Base-by-base conservation (phyloP, 352 stramenopile species). In the Thraustochytrium sp. region DNA sequence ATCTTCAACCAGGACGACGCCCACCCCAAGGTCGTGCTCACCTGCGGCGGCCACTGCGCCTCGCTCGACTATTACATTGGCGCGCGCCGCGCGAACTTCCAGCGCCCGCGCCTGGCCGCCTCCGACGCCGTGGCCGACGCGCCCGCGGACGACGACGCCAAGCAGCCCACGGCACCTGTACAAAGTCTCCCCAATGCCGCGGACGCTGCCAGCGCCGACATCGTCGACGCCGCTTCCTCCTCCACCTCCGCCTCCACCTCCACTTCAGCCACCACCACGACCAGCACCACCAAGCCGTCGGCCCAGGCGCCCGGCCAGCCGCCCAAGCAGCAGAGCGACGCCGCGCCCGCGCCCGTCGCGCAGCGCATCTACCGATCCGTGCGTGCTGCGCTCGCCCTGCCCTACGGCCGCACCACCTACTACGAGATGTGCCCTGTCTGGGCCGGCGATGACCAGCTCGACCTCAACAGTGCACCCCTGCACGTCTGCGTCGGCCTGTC, bases 341-440 rank as follows among this genome's bases (percentile, higher is more conserved):
- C 34, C 18, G 16, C 62, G 23, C 36, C 36, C 29, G 37, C 40
- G 0, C 34, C 44, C 26, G 44, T 55, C 16, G 68, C 53, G 53
- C 68, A 68, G 42, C 29, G 49, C 23, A 80, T 80, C 1, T 80
- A 80, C 34, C 68, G 68, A 11, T 80, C 68, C 23, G 68, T 80
- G 8, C 68, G 68, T 34, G 68, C 68, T 0, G 68, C 68, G 51
- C 68, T 80, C 3, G 49, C 68, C 13, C 31, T 80, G 21, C 68
- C 31, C n/a, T 72, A 63, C 16, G 68, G 68, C 4, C 48, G 53
- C 37, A 80, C 68, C 5, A 80, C 68, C 26, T 80, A 80, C 42
- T 80, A 75, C 42, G 68, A 80, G 53, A 63, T 80, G 31, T 80
- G 68, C 68, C 68, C 68, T 13, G 68, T 80, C 29, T 80, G 68